These are phyloP conservation scores for Boletus subparvulus DNA, from an alignment of 768 basidiomycete species.

Conservation along the genomic window DNA sequence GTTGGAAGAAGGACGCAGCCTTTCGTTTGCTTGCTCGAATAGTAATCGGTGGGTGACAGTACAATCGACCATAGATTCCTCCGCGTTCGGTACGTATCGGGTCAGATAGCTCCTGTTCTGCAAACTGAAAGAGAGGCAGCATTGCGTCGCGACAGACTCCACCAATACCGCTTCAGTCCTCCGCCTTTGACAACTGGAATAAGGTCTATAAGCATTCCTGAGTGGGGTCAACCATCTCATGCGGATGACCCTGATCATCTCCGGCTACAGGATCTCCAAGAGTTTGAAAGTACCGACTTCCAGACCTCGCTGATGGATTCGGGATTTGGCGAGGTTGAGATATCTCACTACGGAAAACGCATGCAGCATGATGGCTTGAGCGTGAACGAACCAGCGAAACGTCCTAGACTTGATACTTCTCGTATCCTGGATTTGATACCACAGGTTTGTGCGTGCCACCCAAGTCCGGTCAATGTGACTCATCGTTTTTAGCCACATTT, in stretches of 20 bases:
- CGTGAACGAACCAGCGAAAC: slow-evolving; percentile 28
- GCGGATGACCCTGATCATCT: slow-evolving; percentile 38
- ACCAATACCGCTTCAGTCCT: slow-evolving; percentile 22
- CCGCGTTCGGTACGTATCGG: slow-evolving; percentile 23
- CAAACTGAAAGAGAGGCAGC: slow-evolving; percentile 19
- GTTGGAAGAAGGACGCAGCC: slow-evolving; percentile 22
- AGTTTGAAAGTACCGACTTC: slow-evolving; percentile 42
- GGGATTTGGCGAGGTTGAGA: not conserved
- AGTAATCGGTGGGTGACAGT: slow-evolving; percentile 21
- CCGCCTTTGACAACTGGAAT: slow-evolving; percentile 8
- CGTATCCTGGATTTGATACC: slow-evolving; percentile 43
- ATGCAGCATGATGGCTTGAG: not conserved
- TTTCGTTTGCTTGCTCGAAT: slow-evolving; percentile 17
- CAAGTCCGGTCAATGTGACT: slow-evolving; percentile 3
- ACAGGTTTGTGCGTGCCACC: slow-evolving; percentile 39
- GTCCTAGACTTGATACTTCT: slow-evolving; percentile 34
- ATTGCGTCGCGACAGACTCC: slow-evolving; percentile 17
- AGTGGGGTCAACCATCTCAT: slow-evolving; percentile 40
- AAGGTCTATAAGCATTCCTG: slow-evolving; percentile 17
- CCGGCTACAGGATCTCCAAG: slow-evolving; percentile 40
- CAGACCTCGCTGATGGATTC: slow-evolving; percentile 2
- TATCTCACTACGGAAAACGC: slow-evolving; percentile 10
- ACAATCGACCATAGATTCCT: slow-evolving; percentile 7
- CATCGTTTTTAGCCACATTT: slow-evolving; percentile 26
- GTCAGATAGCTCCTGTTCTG: not conserved